A percentile compares a stretch with the other conserved stretches of the same genome.
phyloP scores from a whole-genome alignment of 2,329 filamentous ascomycete species.

The Dothistroma septosporum region DNA sequence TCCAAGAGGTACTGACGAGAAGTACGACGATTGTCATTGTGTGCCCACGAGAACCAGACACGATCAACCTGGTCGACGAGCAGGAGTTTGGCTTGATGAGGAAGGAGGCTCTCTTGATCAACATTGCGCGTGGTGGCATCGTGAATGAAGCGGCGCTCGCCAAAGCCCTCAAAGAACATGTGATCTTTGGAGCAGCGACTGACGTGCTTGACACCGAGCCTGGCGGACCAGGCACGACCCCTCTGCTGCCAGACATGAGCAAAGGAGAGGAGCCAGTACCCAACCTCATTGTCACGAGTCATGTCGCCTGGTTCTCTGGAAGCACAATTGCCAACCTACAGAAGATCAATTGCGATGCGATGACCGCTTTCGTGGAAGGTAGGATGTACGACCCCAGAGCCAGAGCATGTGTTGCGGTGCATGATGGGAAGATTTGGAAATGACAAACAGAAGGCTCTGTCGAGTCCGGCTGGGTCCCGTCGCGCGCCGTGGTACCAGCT shows the following conservation, averaged over 20 bases:
- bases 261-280: constrained; percentile 20
- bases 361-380: constrained; percentile 22
- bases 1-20: constrained; percentile 15
- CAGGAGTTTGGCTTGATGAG: constrained; percentile 16
- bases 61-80: constrained; percentile 19
- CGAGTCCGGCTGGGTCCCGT: background rate
- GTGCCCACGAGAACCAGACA: constrained; percentile 17
- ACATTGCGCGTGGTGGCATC: constrained; percentile 20
- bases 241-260: constrained; percentile 18
- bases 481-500: too few species aligned
- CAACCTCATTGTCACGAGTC: constrained; percentile 18
- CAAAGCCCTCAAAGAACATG: constrained; percentile 17
- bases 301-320: constrained; percentile 22
- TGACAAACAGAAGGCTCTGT: background rate
- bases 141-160: constrained; percentile 22
- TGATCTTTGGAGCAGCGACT: constrained; percentile 21
- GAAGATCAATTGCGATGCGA: constrained; percentile 18
- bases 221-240: constrained; percentile 16
- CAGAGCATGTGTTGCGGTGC: constrained; percentile 18
- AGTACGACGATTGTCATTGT: constrained; percentile 17
- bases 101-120: constrained; percentile 19
- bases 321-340: constrained; percentile 18
- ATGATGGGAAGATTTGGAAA: constrained; percentile 24
- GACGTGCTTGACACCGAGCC: constrained; percentile 24
- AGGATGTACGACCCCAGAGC: constrained; percentile 22